phyloP scores from a whole-genome alignment of 129 eudicot genomes.

The Lactuca saligna region DNA sequence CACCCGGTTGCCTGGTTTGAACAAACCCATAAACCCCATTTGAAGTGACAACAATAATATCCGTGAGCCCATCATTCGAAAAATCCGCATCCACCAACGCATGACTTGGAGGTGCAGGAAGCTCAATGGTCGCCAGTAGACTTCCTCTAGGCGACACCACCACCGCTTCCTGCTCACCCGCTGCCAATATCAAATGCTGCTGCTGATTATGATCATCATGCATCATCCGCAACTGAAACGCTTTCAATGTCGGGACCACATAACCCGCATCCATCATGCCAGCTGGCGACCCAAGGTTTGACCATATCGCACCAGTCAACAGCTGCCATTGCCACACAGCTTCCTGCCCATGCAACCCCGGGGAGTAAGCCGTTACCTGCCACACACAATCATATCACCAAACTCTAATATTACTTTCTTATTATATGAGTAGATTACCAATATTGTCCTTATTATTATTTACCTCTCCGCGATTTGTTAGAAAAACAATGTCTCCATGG shows the following conservation, averaged over 20 bases:
- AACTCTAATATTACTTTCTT: not conserved
- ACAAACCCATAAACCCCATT: constrained; percentile 95
- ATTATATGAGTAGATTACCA: not conserved
- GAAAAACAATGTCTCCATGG: constrained; percentile 91
- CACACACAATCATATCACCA: constrained; percentile 22
- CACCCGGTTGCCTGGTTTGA: constrained; percentile 98
- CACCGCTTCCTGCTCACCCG: constrained; percentile 87
- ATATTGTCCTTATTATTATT: too few relatives aligned
- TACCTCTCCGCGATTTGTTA: constrained; percentile 98
- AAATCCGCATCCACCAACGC: constrained; percentile 74
- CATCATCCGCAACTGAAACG: constrained; percentile 52
- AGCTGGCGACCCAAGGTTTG: constrained; percentile 92
- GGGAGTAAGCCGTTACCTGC: constrained; percentile 93
- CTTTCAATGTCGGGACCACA: constrained; percentile 84
- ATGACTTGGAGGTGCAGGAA: constrained; percentile 91
- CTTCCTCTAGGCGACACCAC: constrained; percentile 89
- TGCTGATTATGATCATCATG: constrained; percentile 45
- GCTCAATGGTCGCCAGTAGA: constrained; percentile 53
- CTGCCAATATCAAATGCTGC: constrained; percentile 67
- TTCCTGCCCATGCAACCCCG: constrained; percentile 81
- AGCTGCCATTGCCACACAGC: constrained; percentile 98
- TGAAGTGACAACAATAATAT: constrained; percentile 79
- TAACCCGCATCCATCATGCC: constrained; percentile 78
- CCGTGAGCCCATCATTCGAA: constrained; percentile 91
- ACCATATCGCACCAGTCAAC: constrained; percentile 94